Evolutionary conservation across 768 basidiomycete species (phyloP), one percentile per base, ranked within the genome.

Genomic region (Udeniomyces megalosporus): DNA sequence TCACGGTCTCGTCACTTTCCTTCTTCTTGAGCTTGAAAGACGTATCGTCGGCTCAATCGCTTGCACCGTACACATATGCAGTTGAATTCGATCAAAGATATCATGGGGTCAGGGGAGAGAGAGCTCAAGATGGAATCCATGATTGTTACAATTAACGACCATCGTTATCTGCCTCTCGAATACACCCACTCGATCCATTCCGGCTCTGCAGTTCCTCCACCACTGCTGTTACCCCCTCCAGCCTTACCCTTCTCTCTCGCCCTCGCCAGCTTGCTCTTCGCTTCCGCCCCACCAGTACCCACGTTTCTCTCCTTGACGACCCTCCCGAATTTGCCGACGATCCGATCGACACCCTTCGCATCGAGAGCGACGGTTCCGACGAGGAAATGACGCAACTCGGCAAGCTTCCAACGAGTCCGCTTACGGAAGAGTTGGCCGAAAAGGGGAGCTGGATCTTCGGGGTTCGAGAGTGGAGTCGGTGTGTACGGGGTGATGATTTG

Each of bases 351-450:
- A 69, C 88, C 88, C 73, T 95, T 93, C 8, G 77, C 75, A 70
- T 88, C 83, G n/a, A 90, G 42, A 0, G 84, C 84, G 60, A 95
- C n/a, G 82, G 66, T 89, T 89, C 6, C 77, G 73, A 14, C n/a
- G n/a, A 97, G 75, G 75, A 92, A 97, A 4, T 85, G 86, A 29
- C 76, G 74, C 64, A 96, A 85, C 20, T 92, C 88, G 14, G 85
- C 82, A 6, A 78, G 79, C 69, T 79, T 82, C 88, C 89, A 91
- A 38, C 68, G 64, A 1, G 71, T 35, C 12, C 70, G 67, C 10
- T 72, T 71, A 44, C 88, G 77, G 77, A 99, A 99, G 17, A 97
- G 80, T 66, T 93, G 88, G 14, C 80, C 73, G 75, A 97, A 97
- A 17, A 93, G 84, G 8, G 81, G 79, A 1, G 83, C 77, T 5